Percentiles rank a stretch among this genome's conserved stretches.
Conservation (phyloP, 176 grass and related monocot species). For the Miscanthus lutarioriparius region DNA sequence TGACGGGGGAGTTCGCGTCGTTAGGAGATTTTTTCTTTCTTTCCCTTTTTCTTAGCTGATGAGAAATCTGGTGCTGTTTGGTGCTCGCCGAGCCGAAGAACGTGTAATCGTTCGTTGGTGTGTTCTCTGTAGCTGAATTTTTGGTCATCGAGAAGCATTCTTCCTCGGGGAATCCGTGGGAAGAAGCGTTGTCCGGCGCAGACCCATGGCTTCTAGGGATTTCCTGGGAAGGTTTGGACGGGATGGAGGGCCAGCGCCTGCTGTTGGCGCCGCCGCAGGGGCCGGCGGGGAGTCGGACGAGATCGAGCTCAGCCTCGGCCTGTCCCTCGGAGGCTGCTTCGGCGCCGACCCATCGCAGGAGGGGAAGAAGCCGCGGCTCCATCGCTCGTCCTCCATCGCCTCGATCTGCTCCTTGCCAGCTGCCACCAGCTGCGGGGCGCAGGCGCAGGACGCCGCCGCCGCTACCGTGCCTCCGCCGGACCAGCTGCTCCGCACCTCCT, state of each 20-base stretch:
- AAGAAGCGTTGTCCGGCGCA: not conserved
- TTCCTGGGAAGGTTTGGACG: conserved; percentile 66
- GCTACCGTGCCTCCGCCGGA: conserved; percentile 10
- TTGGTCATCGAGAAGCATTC: not conserved
- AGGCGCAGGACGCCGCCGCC: conserved; percentile 1
- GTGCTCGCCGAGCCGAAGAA: not conserved
- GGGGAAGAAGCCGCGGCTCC: conserved; percentile 46
- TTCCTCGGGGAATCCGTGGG: not conserved
- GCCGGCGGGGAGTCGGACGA: conserved; percentile 40
- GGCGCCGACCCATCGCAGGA: conserved; percentile 62
- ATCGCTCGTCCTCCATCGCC: conserved; percentile 69
- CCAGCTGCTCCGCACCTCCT: conserved; percentile 65
- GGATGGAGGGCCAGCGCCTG: not conserved
- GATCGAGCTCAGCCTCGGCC: conserved; percentile 78
- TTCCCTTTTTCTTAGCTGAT: not conserved
- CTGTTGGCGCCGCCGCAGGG: not conserved
- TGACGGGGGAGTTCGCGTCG: conserved; percentile 8
- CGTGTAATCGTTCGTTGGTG: not conserved
- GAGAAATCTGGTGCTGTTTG: conserved; percentile 23
- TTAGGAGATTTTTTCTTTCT: not conserved
- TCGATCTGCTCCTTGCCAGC: conserved; percentile 49
- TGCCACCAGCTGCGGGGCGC: not conserved
- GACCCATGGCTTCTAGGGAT: conserved; percentile 45
- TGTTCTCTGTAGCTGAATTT: conserved; percentile 6
- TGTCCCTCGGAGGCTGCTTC: conserved; percentile 82